Base-by-base conservation (phyloP, 805 yeast species). In the Huiozyma naganishii region DNA sequence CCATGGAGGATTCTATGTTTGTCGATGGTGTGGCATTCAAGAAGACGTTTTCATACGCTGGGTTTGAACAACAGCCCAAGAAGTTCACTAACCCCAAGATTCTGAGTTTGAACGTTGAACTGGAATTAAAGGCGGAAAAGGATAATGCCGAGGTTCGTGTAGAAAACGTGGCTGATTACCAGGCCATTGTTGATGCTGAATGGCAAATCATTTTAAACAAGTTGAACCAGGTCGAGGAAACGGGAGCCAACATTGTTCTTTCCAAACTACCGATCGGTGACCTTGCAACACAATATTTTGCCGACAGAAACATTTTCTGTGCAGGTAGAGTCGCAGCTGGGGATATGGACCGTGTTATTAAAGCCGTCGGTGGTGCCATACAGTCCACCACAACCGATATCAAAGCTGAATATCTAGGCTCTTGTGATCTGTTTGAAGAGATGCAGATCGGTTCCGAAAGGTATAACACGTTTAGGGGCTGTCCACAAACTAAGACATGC, bases 91-190 rank as follows among this genome's bases (percentile, higher is more conserved):
- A 85, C 63, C 96, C 98, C 39, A 85, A 81, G 64, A 78, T 92
- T 50, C 69, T 92, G 45, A 77, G 80, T 54, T 72, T 92, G 58
- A 92, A 92, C 59, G 89, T 92, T 36, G 98, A 92, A 64, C 74
- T 92, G 53, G 98, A 92, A 69, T 77, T 92, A 60, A 92, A 92
- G 69, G 97, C 97, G 1, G 98, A 92, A 69, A 90, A 88, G 70
- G 98, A 92, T 65, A 92, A 92, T 61, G 98, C 98, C 7, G 98
- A 92, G 71, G 97, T 92, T 32, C 78, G 98, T 53, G 92, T 92
- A 41, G 94, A 86, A 57, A 83, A 88, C 62, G 97, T 92, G 44
- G 75, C 77, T 46, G 97, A 90, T 56, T 92, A 92, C 67, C 98
- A 92, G 70, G 87, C 82, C 32, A 83, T 92, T 45, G 98, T 92